A percentile compares a stretch with the other conserved stretches of the same genome.
Conservation (phyloP, 192 early-diverging fungal genomes). For the Jimgerdemannia lactiflua region DNA sequence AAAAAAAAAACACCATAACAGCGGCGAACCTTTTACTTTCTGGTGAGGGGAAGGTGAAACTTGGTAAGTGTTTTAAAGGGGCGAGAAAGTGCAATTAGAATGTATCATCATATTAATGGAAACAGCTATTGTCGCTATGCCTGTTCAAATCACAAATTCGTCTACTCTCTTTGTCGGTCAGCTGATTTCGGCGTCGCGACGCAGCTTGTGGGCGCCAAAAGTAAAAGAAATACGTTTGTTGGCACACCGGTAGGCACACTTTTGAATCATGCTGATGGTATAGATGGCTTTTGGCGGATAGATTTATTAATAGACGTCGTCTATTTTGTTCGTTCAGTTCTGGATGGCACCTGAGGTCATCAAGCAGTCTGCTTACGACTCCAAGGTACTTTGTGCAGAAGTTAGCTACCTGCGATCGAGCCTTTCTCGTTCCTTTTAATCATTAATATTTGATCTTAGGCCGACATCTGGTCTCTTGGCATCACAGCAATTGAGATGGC, state of each 20-base stretch:
- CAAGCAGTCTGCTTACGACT: conserved; percentile 90
- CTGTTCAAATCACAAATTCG: not conserved
- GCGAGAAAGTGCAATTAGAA: too few species aligned
- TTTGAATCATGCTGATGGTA: not conserved
- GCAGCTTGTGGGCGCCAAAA: conserved; percentile 12
- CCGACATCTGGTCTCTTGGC: conserved; percentile 97
- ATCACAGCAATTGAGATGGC: conserved; percentile 98
- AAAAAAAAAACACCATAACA: conserved; percentile 1
- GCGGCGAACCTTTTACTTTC: too few species aligned
- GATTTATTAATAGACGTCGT: not conserved
- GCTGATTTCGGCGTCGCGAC: conserved; percentile 73
- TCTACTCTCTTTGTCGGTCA: conserved; percentile 8
- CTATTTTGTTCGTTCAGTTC: conserved; percentile 39
- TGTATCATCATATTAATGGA: too few species aligned
- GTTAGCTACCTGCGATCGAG: too few species aligned
- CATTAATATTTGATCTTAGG: conserved; percentile 37
- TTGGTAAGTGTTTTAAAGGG: too few species aligned
- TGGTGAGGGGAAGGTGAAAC: too few species aligned
- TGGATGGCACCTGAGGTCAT: conserved; percentile 98
- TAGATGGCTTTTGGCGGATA: not conserved
- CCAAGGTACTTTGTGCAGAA: conserved; percentile 53
- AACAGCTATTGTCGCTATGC: too few species aligned
- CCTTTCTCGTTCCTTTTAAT: not conserved
- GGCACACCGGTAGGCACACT: conserved; percentile 75
- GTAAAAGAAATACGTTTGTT: conserved; percentile 97